These are phyloP conservation scores for Akanthomyces lecanii DNA, from an alignment of 2,329 filamentous ascomycete species.

Conservation along the genomic window DNA sequence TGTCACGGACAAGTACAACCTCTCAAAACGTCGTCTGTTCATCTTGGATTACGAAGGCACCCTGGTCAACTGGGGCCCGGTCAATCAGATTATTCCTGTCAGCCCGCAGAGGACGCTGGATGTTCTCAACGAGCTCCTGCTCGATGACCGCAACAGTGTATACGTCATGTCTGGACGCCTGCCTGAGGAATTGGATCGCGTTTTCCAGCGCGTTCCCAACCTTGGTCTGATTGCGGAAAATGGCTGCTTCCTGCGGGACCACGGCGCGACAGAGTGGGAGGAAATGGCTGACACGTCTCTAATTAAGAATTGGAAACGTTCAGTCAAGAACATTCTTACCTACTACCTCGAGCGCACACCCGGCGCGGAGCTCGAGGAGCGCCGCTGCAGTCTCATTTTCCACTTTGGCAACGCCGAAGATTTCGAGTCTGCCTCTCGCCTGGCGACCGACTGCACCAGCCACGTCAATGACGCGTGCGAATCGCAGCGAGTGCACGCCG, in stretches of 20 bases:
- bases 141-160: slow-evolving; percentile 76
- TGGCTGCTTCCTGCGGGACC: slow-evolving; percentile 80
- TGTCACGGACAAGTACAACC: slow-evolving; percentile 62
- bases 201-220: slow-evolving; percentile 79
- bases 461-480: slow-evolving; percentile 95
- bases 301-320: slow-evolving; percentile 75
- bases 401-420: slow-evolving; percentile 84
- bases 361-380: slow-evolving; percentile 81
- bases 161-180: slow-evolving; percentile 92
- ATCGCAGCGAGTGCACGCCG: slow-evolving; percentile 75
- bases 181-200: slow-evolving; percentile 79
- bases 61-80: slow-evolving; percentile 79
- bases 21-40: slow-evolving; percentile 68
- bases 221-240: slow-evolving; percentile 92
- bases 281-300: slow-evolving; percentile 69
- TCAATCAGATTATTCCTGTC: slow-evolving; percentile 77
- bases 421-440: slow-evolving; percentile 66
- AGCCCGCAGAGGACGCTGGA: slow-evolving; percentile 81
- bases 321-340: slow-evolving; percentile 74
- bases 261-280: slow-evolving; percentile 65
- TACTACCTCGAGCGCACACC: slow-evolving; percentile 91
- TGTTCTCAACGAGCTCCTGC: slow-evolving; percentile 73
- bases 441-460: slow-evolving; percentile 84
- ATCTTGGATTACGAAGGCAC: slow-evolving; percentile 94
- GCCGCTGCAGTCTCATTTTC: slow-evolving; percentile 88